These are phyloP conservation scores for Botrytis paeoniae DNA, from an alignment of 2,329 filamentous ascomycete species.

Conservation along the genomic window DNA sequence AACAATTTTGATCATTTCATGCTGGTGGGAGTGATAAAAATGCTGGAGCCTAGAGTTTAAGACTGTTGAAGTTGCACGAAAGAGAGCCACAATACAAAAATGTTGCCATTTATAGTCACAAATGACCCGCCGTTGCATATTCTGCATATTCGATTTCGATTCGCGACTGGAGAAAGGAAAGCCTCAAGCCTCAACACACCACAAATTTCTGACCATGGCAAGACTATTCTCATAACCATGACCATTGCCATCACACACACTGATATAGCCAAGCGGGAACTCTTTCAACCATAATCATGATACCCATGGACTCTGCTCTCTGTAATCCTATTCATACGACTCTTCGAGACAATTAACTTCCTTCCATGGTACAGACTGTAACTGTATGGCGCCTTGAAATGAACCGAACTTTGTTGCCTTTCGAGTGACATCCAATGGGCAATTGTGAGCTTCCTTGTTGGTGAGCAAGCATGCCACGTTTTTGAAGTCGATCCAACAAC, in stretches of 20 bases:
- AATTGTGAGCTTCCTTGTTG: neutral
- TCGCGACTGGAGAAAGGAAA: conserved; percentile 10
- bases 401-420: conserved; percentile 13
- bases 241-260: neutral
- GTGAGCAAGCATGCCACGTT: conserved; percentile 20
- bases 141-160: conserved; percentile 17
- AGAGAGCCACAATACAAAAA: conserved; percentile 4
- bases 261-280: conserved; percentile 2
- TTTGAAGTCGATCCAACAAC: conserved; percentile 12
- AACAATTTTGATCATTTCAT: neutral
- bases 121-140: conserved; percentile 14
- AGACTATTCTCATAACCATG: neutral
- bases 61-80: conserved; percentile 13
- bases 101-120: conserved; percentile 13
- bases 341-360: conserved; percentile 10
- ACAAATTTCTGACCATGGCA: neutral
- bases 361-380: conserved; percentile 12
- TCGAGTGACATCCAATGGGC: neutral
- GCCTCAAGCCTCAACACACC: conserved; percentile 1
- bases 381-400: neutral
- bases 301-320: conserved; percentile 1
- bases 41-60: conserved; percentile 17
- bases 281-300: neutral
- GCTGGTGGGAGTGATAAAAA: conserved; percentile 5
- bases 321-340: conserved; percentile 4